These are phyloP conservation scores for Carex sylvatica DNA, from an alignment of 202 grass and related monocot species.

Conservation along the genomic window DNA sequence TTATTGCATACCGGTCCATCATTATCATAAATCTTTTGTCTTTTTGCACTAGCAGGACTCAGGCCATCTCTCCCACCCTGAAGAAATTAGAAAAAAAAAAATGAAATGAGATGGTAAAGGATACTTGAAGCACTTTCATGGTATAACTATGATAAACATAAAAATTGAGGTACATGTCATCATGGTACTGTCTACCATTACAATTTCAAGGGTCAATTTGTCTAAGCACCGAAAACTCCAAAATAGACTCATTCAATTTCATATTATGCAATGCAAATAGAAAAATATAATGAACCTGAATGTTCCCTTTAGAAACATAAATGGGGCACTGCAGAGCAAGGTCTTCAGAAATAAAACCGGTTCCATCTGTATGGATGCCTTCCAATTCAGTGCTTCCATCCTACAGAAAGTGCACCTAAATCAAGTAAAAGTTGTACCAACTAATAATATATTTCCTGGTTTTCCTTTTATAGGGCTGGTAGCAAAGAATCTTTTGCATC, in stretches of 20 bases:
- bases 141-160: background rate
- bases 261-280: background rate
- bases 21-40: conserved; percentile 20
- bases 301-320: conserved; percentile 42
- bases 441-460: background rate
- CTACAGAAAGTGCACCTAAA: background rate
- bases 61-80: conserved; percentile 32
- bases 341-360: conserved; percentile 76
- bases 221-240: background rate
- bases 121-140: background rate
- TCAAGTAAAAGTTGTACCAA: background rate
- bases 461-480: background rate
- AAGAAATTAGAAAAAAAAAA: conserved; percentile 12
- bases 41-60: conserved; percentile 22
- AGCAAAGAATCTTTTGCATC: background rate
- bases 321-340: conserved; percentile 52
- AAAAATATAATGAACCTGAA: conserved; percentile 10
- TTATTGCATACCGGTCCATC: conserved; percentile 24
- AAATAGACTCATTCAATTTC: background rate
- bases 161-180: background rate
- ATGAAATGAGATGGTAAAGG: conserved; percentile 5
- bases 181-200: background rate
- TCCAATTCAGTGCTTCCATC: conserved; percentile 4
- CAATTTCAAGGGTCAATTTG: background rate
- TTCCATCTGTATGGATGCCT: conserved; percentile 82